phyloP scores from a whole-genome alignment of 345 rosid species.

The Eucalyptus urophylla region DNA sequence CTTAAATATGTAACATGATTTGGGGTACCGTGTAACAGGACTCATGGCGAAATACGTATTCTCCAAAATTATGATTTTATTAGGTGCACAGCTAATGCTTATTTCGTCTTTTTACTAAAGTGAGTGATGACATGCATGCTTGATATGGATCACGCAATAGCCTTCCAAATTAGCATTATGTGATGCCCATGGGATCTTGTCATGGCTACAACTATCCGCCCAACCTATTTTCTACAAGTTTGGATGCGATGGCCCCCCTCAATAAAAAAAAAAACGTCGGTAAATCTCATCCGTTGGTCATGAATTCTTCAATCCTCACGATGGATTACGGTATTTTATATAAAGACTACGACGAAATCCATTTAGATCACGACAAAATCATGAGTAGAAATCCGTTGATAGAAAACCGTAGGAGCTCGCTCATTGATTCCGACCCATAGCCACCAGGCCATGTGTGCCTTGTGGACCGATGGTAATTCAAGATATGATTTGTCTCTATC shows the following conservation, averaged over 20 bases:
- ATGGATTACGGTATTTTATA: not conserved
- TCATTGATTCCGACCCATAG: not conserved
- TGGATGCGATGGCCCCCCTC: not conserved
- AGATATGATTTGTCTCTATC: not conserved
- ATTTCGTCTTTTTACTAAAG: not conserved
- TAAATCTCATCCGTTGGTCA: not conserved
- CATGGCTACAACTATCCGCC: not conserved
- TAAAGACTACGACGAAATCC: not conserved
- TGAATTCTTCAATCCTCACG: not conserved
- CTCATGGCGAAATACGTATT: fast-evolving
- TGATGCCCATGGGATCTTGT: not conserved
- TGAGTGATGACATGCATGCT: not conserved
- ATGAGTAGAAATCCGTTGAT: not conserved
- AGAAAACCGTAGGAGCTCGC: not conserved
- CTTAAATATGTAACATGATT: not conserved
- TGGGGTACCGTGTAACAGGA: not conserved
- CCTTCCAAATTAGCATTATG: not conserved
- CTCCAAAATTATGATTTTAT: not conserved
- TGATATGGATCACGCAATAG: not conserved
- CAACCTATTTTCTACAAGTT: not conserved
- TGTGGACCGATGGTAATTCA: not conserved
- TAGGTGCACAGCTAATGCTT: not conserved
- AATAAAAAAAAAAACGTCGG: not conserved
- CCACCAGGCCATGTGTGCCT: not conserved
- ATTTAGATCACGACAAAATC: not conserved